Evolutionary conservation across 805 yeast genomes (phyloP).

Genomic region (Barnettozyma vustinii): DNA sequence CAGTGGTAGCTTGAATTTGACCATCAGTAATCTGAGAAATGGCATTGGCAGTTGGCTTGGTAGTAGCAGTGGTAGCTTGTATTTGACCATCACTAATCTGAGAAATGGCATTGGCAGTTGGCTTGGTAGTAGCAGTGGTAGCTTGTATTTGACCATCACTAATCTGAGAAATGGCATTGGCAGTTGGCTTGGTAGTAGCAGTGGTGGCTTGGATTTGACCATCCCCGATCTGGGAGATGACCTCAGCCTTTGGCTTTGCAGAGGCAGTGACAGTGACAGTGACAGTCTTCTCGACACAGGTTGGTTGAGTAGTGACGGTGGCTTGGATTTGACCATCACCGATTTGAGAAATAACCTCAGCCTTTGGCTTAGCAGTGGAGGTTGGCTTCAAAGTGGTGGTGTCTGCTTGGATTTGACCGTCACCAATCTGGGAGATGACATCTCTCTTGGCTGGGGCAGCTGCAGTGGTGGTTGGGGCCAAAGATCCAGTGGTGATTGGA

Average conservation of each 20-base stretch:
- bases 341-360: conserved; percentile 24
- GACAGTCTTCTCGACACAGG: conserved; percentile 28
- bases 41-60: conserved; percentile 31
- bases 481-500: conserved; percentile 28
- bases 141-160: conserved; percentile 10
- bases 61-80: conserved; percentile 25
- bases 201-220: conserved; percentile 29
- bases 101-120: conserved; percentile 14
- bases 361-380: conserved; percentile 9
- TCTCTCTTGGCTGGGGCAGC: conserved; percentile 14
- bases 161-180: conserved; percentile 5
- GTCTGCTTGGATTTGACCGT: conserved; percentile 23
- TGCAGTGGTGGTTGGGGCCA: conserved; percentile 16
- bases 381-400: conserved; percentile 8
- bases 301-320: conserved; percentile 12
- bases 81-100: conserved; percentile 9
- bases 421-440: conserved; percentile 21
- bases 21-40: conserved; percentile 8
- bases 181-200: conserved; percentile 10
- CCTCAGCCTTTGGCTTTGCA: conserved; percentile 21
- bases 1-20: conserved; percentile 14
- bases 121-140: conserved; percentile 35
- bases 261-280: conserved; percentile 18
- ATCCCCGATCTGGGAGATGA: conserved; percentile 23
- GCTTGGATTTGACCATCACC: conserved; percentile 31